These are phyloP conservation scores for Pleomassaria siparia DNA, from an alignment of 2,329 filamentous ascomycete genomes.

Conservation along the genomic window DNA sequence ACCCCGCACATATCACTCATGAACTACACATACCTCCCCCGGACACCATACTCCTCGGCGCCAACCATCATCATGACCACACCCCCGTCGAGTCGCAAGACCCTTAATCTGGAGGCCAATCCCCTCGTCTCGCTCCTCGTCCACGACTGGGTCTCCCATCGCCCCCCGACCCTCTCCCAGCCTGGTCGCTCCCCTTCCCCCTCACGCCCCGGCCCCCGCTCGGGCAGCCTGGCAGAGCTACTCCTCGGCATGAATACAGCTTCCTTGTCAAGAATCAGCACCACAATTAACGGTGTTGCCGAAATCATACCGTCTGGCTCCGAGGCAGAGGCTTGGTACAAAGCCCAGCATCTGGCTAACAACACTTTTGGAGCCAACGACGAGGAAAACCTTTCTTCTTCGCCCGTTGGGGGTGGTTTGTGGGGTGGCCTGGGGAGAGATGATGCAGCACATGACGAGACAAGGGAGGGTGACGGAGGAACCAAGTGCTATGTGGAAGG, in stretches of 20 bases:
- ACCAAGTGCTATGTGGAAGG: slow-evolving; percentile 72
- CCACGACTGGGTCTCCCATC: slow-evolving; percentile 95
- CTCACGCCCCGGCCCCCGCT: slow-evolving; percentile 51
- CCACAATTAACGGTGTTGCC: slow-evolving; percentile 90
- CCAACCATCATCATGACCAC: slow-evolving; percentile 87
- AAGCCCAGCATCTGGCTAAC: slow-evolving; percentile 81
- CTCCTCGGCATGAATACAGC: slow-evolving; percentile 90
- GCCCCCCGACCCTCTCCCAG: slow-evolving; percentile 70
- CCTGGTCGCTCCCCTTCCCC: slow-evolving; percentile 61
- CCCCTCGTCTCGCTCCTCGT: slow-evolving; percentile 91
- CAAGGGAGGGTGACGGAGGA: slow-evolving; percentile 47
- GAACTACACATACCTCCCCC: slow-evolving; percentile 97
- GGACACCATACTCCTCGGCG: slow-evolving; percentile 64
- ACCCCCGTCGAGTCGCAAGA: slow-evolving; percentile 76
- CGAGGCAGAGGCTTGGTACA: slow-evolving; percentile 83
- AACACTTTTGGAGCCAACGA: slow-evolving; percentile 71
- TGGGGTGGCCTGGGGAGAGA: slow-evolving; percentile 48
- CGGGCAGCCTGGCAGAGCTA: slow-evolving; percentile 77
- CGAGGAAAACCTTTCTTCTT: slow-evolving; percentile 31
- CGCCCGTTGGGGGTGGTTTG: slow-evolving; percentile 38
- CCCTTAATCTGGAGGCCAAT: slow-evolving; percentile 78
- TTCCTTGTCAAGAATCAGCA: slow-evolving; percentile 83
- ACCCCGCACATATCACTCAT: slow-evolving; percentile 92
- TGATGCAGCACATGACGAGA: slow-evolving; percentile 44
- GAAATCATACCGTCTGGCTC: slow-evolving; percentile 70